Conservation (phyloP, 148 eudicot species). For the Beta vulgaris region DNA sequence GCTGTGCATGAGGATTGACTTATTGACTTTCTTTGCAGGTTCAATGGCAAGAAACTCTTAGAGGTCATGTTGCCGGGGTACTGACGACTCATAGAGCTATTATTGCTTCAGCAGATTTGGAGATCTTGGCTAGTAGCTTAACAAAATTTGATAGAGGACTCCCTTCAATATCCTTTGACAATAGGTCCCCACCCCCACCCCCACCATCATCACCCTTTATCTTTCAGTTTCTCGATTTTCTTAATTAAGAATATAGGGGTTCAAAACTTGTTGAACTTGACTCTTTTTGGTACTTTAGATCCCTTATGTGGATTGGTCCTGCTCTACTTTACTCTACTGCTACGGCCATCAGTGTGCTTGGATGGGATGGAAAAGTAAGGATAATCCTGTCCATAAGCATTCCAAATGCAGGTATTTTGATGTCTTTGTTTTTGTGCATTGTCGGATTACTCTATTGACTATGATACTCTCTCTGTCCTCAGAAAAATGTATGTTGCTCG, state of each 20-base stretch:
- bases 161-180: slow-evolving; percentile 89
- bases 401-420: slow-evolving; percentile 77
- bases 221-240: slow-evolving; percentile 20
- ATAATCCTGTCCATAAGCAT: slow-evolving; percentile 70
- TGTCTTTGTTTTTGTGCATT: background rate
- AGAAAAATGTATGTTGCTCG: too few relatives aligned
- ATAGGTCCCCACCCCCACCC: background rate
- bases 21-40: slow-evolving; percentile 51
- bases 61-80: slow-evolving; percentile 93
- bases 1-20: too few relatives aligned
- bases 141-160: slow-evolving; percentile 90
- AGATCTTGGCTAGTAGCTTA: slow-evolving; percentile 75
- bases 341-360: slow-evolving; percentile 79
- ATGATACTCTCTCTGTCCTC: background rate
- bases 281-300: slow-evolving; percentile 67
- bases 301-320: slow-evolving; percentile 96
- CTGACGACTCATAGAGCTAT: slow-evolving; percentile 85
- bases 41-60: slow-evolving; percentile 96
- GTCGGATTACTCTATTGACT: background rate
- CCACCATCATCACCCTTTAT: too few relatives aligned
- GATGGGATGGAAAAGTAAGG: slow-evolving; percentile 99
- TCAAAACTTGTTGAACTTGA: slow-evolving; percentile 43
- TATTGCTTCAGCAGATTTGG: slow-evolving; percentile 85
- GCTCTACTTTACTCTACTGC: slow-evolving; percentile 92
- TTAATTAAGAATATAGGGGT: background rate